phyloP scores from a whole-genome alignment of 106 monocot species.

The Dendrobium nobile region DNA sequence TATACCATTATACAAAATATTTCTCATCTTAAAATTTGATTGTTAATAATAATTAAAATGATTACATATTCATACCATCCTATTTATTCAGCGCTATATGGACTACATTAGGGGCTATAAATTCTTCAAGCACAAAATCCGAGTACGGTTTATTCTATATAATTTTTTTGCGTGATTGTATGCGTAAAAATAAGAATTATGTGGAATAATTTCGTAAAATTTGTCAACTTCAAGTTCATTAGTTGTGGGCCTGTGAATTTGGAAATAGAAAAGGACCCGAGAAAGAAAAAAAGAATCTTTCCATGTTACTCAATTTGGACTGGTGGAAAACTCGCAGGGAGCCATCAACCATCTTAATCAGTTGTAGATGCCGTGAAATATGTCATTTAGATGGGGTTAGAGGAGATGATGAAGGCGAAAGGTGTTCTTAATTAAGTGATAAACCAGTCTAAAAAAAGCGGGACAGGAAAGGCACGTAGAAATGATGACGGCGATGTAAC shows the following conservation, averaged over 20 bases:
- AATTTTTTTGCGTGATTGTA: no score
- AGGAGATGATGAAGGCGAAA: constrained; percentile 1
- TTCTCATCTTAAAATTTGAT: no score
- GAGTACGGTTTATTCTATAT: no score
- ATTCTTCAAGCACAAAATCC: no score
- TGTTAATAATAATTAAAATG: no score
- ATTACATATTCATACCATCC: no score
- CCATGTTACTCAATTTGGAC: constrained; percentile 28
- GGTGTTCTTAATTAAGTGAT: background rate
- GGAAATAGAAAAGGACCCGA: constrained; percentile 26
- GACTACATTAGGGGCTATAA: no score
- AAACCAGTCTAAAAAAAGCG: background rate
- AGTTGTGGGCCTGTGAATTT: constrained; percentile 15
- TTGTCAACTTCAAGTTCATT: background rate
- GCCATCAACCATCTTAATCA: constrained; percentile 6
- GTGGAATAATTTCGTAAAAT: no score
- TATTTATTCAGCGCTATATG: no score
- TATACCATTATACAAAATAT: no score
- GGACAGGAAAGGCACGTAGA: background rate
- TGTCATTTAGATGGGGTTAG: background rate
- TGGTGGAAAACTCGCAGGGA: background rate
- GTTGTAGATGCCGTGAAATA: background rate
- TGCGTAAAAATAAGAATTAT: no score
- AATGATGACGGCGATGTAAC: background rate
- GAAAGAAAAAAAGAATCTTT: constrained; percentile 45